phyloP scores from a whole-genome alignment of 1,284 basidiomycete species.

The Phylloporus sp. region DNA sequence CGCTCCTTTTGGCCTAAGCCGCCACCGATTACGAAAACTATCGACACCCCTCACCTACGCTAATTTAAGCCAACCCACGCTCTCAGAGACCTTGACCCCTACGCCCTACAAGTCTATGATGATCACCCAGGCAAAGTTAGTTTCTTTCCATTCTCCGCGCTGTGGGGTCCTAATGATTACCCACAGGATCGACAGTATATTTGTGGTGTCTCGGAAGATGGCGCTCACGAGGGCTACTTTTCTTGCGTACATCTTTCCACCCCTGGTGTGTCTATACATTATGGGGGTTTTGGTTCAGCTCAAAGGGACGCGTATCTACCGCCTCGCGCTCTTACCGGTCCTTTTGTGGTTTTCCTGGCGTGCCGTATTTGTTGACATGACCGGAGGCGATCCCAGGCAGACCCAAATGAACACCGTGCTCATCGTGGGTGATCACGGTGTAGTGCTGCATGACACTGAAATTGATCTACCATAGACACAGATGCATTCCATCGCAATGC shows the following conservation, averaged over 20 bases:
- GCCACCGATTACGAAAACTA: too few species aligned
- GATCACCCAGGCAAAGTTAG: too few species aligned
- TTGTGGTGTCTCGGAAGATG: slow-evolving; percentile 5
- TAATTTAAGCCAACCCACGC: too few species aligned
- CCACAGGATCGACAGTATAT: too few species aligned
- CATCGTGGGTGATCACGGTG: too few species aligned
- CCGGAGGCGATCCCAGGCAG: slow-evolving; percentile 24
- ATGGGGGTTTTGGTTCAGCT: slow-evolving; percentile 38
- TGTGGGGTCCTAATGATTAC: too few species aligned
- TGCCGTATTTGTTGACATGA: slow-evolving; percentile 26
- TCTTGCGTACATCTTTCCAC: slow-evolving; percentile 22
- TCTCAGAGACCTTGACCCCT: too few species aligned
- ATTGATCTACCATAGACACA: slow-evolving; percentile 19
- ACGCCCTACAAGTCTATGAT: too few species aligned
- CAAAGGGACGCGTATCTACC: slow-evolving; percentile 24
- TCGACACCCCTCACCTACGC: too few species aligned
- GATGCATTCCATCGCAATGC: slow-evolving; percentile 22
- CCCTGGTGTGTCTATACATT: slow-evolving; percentile 17
- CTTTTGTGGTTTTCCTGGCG: slow-evolving; percentile 25
- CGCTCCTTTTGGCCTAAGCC: too few species aligned
- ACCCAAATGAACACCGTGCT: background rate
- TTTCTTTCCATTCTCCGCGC: too few species aligned
- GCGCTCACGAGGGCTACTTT: slow-evolving; percentile 17
- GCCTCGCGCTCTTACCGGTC: slow-evolving; percentile 31
- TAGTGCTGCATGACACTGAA: too few species aligned